Base-by-base conservation (phyloP, 805 yeast genomes). In the Candida palmyrensis region DNA sequence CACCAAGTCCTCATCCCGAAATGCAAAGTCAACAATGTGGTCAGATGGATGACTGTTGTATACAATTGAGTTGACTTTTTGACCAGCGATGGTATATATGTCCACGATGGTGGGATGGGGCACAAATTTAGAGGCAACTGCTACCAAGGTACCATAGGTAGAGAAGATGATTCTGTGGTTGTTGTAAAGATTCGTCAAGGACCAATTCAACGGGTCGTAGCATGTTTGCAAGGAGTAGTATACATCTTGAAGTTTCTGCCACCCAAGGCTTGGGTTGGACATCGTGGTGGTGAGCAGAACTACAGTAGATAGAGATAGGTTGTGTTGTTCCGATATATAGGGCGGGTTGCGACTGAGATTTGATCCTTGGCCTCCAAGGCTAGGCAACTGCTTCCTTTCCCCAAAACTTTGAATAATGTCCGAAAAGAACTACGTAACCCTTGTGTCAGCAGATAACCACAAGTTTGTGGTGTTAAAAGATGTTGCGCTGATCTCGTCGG, bases 211-310 rank as follows among this genome's bases (percentile, higher is more conserved):
- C 1, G 61, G 33, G 4, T 63, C 68, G 47, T 73, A 79, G 36
- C 83, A 79, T 13, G 75, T 70, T 35, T 79, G 56, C 12, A 71
- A 66, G 35, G 82, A 64, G 44, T 86, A 88, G 52, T 73, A 85
- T 7, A 76, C 81, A 53, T 77, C 76, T 34, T 75, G 78, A 13
- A 88, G 68, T 42, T 80, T 71, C 53, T 87, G 95, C 97, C 97
- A 88, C 27, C 71, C 71, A 40, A 68, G 49, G 43, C 71, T 64
- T 9, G 75, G 76, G 43, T 55, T 62, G 2, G 63, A 41, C 21
- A 36, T 32, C 26, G 5, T 13, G 11, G 6, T 24, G 11, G 6
- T 21, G 24, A 10, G 24, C 24, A 21, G 24, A 11, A 10, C 11
- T 21, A 11, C 11, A 21, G 24, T 9, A 9, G 24, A 10, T 11